Base-by-base conservation (phyloP, 345 rosid genomes). In the Boechera retrofracta region DNA sequence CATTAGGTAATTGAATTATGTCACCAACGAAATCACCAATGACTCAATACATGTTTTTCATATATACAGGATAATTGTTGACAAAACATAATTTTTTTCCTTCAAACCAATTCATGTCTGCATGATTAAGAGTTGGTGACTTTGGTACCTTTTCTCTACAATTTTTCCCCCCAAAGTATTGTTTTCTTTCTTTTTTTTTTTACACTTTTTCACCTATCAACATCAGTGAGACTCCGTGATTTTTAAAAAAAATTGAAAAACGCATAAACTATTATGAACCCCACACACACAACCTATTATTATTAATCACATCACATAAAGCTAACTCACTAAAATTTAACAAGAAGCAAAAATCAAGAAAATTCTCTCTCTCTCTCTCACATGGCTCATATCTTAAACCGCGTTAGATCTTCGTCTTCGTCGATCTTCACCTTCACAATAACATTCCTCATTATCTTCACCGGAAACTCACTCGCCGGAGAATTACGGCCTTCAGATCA, bases 401-500 rank as follows among this genome's bases (percentile, higher is more conserved):
- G 74, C 78, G 77, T 73, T 53, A 67, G 64, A 78, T 69, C 80
- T 33, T 32, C 68, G 8, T 53, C 35, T 5, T 54, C 60, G 5
- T 53, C 74, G 41, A 36, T 60, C 68, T 68, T 48, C 39, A 10
- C 24, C 0, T 9, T 71, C 47, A 16, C 38, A 1, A 1, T 58
- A 64, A 28, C 55, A 42, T 32, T 80, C 58, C 11, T 80, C 49
- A 3, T 54, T 55, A 18, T 75, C 70, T 52, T 69, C 66, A 6
- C 32, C 76, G 72, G 55, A 21, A 35, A 33, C 15, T 59, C 85
- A 7, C 29, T 44, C 26, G 75, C 83, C 18, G 73, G 80, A 36
- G 93, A 78, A 24, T n/a, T 87, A 51, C 79, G 93, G n/a, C 91
- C 93, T n/a, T 84, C 91, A 1, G 85, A 89, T 51, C 93, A 89